These are phyloP conservation scores for Mortierella sp. DNA, from an alignment of 371 early-diverging fungal genomes.

Conservation along the genomic window DNA sequence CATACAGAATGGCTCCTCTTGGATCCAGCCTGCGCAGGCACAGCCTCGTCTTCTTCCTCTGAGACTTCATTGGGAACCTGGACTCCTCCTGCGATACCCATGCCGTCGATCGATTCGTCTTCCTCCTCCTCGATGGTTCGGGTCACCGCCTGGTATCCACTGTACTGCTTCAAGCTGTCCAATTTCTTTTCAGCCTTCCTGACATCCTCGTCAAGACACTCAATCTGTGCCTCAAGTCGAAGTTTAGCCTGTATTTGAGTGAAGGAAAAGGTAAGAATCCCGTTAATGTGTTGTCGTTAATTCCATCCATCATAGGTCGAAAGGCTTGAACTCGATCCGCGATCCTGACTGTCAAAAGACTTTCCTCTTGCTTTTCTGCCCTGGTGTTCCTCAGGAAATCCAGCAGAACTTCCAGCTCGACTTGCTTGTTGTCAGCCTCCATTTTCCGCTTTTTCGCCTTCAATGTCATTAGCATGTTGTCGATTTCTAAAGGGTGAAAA, in stretches of 20 bases:
- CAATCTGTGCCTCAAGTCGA: constrained; percentile 53
- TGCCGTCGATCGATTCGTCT: constrained; percentile 38
- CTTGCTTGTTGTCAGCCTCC: constrained; percentile 63
- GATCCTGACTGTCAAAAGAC: neutral
- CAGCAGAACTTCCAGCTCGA: constrained; percentile 67
- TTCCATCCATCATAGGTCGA: neutral
- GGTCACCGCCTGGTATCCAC: constrained; percentile 16
- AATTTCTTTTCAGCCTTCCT: constrained; percentile 50
- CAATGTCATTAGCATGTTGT: constrained; percentile 66
- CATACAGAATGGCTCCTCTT: constrained; percentile 41
- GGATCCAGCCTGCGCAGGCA: constrained; percentile 44
- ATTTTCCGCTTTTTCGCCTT: constrained; percentile 69
- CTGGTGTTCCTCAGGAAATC: constrained; percentile 73
- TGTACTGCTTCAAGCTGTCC: constrained; percentile 32
- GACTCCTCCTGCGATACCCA: constrained; percentile 22
- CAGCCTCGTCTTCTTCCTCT: constrained; percentile 53
- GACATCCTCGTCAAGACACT: constrained; percentile 60
- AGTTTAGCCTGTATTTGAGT: constrained; percentile 39
- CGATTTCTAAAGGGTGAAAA: constrained; percentile 59
- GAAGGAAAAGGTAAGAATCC: neutral
- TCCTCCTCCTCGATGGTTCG: constrained; percentile 35
- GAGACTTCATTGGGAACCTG: constrained; percentile 45
- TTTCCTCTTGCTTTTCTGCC: constrained; percentile 63
- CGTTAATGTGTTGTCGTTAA: neutral
- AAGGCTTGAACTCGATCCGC: neutral